Evolutionary conservation across 371 early-diverging fungal species (phyloP).

Genomic region (Mucor irregularis): DNA sequence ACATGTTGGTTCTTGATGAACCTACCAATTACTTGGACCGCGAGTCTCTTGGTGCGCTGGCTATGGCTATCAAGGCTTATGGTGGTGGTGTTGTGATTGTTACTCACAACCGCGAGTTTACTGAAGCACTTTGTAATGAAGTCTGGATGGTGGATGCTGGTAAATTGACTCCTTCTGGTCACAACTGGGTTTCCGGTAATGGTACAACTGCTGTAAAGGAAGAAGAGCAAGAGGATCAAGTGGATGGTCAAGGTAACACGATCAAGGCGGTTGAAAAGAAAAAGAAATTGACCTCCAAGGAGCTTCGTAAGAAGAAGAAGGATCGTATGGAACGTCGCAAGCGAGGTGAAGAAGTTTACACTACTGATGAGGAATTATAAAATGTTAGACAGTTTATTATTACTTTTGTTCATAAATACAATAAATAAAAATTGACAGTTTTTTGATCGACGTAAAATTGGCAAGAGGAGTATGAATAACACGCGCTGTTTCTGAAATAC

Average conservation of each 20-base stretch:
- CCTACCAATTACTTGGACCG: constrained; percentile 87
- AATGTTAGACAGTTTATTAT: too few relatives aligned
- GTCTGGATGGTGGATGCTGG: constrained; percentile 79
- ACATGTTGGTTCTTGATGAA: constrained; percentile 89
- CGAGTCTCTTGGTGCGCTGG: constrained; percentile 74
- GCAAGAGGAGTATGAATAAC: too few relatives aligned
- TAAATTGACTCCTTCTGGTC: constrained; percentile 51
- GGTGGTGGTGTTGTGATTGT: constrained; percentile 80
- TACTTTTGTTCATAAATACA: too few relatives aligned
- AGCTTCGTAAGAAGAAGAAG: constrained; percentile 61
- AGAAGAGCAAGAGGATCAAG: constrained; percentile 40
- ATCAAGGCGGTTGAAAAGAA: constrained; percentile 51
- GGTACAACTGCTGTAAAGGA: constrained; percentile 42
- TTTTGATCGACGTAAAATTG: too few relatives aligned
- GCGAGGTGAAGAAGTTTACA: constrained; percentile 58
- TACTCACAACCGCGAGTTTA: constrained; percentile 77
- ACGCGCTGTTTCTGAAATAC: too few relatives aligned
- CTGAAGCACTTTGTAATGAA: constrained; percentile 69
- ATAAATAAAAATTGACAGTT: too few relatives aligned
- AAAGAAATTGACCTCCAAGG: constrained; percentile 50
- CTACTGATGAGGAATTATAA: constrained; percentile 52
- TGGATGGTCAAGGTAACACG: constrained; percentile 56
- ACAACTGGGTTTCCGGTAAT: constrained; percentile 56
- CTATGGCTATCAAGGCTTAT: constrained; percentile 65
- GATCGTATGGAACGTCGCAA: constrained; percentile 58